phyloP scores from a whole-genome alignment of 495 filamentous ascomycete species.

The Trichoderma parareesei region DNA sequence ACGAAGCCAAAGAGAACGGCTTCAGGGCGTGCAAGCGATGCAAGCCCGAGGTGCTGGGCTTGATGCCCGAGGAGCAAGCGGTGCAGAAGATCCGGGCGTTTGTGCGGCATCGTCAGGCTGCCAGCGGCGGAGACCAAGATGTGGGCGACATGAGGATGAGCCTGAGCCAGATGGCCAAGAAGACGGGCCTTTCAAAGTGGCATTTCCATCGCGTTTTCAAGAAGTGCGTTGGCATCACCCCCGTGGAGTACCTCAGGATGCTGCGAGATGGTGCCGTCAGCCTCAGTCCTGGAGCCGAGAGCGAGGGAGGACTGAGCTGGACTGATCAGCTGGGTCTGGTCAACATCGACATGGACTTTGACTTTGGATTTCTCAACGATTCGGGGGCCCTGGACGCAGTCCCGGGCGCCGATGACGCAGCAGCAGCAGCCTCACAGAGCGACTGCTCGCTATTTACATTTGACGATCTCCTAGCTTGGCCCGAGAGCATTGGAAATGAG shows the following conservation, averaged over 20 bases:
- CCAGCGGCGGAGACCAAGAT: constrained; percentile 21
- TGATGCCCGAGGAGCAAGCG: constrained; percentile 31
- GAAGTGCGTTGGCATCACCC: constrained; percentile 48
- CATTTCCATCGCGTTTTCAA: constrained; percentile 61
- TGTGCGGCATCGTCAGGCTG: constrained; percentile 12
- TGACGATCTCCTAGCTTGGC: constrained; percentile 4
- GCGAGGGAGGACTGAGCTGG: neutral
- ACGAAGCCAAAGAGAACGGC: constrained; percentile 46
- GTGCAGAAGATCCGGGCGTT: constrained; percentile 39
- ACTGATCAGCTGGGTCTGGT: neutral
- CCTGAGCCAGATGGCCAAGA: constrained; percentile 42
- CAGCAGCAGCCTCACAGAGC: neutral
- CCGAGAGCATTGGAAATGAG: neutral
- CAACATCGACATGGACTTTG: neutral
- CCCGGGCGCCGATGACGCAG: neutral
- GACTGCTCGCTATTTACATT: neutral
- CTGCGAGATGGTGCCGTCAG: neutral
- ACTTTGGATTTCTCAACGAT: constrained; percentile 1
- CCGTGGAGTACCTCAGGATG: constrained; percentile 39
- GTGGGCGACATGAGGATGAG: constrained; percentile 15
- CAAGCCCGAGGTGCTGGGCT: constrained; percentile 39
- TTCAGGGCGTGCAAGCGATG: constrained; percentile 60
- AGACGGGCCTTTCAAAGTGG: constrained; percentile 48
- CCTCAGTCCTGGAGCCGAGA: neutral
- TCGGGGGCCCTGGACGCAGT: neutral